These are phyloP conservation scores for Hyaloscypha hepaticicola DNA, from an alignment of 495 filamentous ascomycete genomes.

Conservation along the genomic window DNA sequence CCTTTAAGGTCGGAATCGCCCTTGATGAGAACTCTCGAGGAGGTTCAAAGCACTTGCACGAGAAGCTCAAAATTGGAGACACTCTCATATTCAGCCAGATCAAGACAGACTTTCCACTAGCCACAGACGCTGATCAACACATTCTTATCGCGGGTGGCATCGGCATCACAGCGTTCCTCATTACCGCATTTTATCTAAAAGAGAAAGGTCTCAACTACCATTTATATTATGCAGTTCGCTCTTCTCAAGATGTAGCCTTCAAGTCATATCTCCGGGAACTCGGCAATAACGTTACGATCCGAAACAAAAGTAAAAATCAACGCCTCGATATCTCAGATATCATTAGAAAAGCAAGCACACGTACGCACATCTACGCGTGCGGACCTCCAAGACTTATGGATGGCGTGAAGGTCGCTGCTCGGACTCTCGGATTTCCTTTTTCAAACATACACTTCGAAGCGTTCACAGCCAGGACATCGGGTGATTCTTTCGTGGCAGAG, in stretches of 20 bases:
- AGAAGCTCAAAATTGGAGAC: conserved; percentile 35
- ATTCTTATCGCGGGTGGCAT: conserved; percentile 49
- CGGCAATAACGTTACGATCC: conserved; percentile 38
- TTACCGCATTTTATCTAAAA: background rate
- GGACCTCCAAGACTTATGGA: conserved; percentile 50
- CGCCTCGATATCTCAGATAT: conserved; percentile 44
- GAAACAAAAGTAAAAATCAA: conserved; percentile 44
- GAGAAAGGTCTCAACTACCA: conserved; percentile 39
- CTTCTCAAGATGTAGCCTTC: conserved; percentile 42
- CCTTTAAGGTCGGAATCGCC: conserved; percentile 45
- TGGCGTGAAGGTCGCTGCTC: conserved; percentile 38
- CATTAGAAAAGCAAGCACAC: conserved; percentile 39
- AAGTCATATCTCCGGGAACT: background rate
- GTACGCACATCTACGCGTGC: conserved; percentile 49
- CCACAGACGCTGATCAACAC: conserved; percentile 40
- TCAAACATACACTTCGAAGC: conserved; percentile 54
- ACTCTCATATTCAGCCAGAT: conserved; percentile 44
- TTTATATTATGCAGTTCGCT: conserved; percentile 49
- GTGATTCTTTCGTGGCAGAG: conserved; percentile 54
- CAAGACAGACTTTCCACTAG: conserved; percentile 33
- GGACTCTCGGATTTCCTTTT: conserved; percentile 35
- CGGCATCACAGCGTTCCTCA: conserved; percentile 50
- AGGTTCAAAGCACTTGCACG: conserved; percentile 45
- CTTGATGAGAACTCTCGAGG: conserved; percentile 42
- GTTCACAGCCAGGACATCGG: conserved; percentile 46